Base-by-base conservation (phyloP, 257 asterid species). In the Galeopsis tetrahit region DNA sequence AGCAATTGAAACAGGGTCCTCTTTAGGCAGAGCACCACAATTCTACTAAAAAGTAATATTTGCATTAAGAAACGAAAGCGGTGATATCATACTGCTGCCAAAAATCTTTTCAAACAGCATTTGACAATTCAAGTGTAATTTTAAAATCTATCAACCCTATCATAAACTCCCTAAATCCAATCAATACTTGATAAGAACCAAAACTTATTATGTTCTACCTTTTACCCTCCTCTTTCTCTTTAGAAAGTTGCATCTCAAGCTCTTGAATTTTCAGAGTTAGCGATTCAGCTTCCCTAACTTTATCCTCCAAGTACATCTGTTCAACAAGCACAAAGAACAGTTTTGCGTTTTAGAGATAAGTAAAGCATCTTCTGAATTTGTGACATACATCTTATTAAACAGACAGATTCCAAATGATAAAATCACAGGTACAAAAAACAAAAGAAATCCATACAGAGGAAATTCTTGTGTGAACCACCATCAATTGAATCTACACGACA, bases 221-320 rank as follows among this genome's bases (percentile, higher is more conserved):
- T 77, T 79, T 86, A 72, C 85, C 75, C 66, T 94, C 97, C 70
- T 91, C 99, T 62, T 85, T 82, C 82, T 91, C 97, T 76, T 73
- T 79, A 76, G 82, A 77, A 59, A 89, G 85, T 69, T 84, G 90
- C 77, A 69, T 69, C 82, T 89, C 97, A 83, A 94, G 90, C 48
- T 94, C 96, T 68, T 88, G 87, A 76, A 82, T 71, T 77, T 80
- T 82, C 11, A 68, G 55, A 58, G 78, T 77, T 52, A 94, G 83
- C 44, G 75, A 61, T 48, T 83, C 82, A 21, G 87, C 88, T 72
- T 91, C 95, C 72, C 75, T 78, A 61, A 55, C 75, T 82, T 77
- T 85, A 80, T 87, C 97, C 75, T 84, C 88, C 76, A 91, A 70
- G 85, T 81, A 84, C 64, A 77, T 80, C 99, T 92, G 80, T 75